Base-by-base conservation (phyloP, 129 eudicot species). In the Artemisia annua region DNA sequence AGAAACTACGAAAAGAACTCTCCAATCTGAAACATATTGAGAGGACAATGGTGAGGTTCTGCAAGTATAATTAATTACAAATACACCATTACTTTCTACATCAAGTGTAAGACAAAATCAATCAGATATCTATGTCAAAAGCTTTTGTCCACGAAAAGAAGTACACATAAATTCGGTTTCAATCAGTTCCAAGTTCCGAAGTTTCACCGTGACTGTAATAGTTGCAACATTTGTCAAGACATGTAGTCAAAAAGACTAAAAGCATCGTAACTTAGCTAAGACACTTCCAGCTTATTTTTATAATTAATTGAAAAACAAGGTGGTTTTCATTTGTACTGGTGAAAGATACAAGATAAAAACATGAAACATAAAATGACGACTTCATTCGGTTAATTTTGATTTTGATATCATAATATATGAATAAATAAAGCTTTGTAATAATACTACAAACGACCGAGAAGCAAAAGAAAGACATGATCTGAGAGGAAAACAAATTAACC, bases 1-100 rank as follows among this genome's bases (percentile, higher is more conserved):
- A 94, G 85, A 84, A 94, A 81, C 98, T 94, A 48, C 97, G 87
- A 63, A 94, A 94, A 65, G 97, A 85, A 78, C 96, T 86, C 76
- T 94, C 97, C 72, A 94, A 71, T 85, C 98, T 94, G 82, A 70
- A 81, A 61, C 60, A 53, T 4, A 54, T 7, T 18, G 52, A 71
- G 14, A 70, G 17, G 53, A 56, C 69, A 43, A 39, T 43, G 17
- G 60, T 58, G 4, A 35, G 70, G 32, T 32, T 68, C 46, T 19
- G 13, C 20, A 59, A 68, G 64, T 20, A 69, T 17, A 67, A 57
- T 0, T 6, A 76, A 12, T 44, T 63, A 56, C 50, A 48, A 56
- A 55, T 6, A 46, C 35, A 75, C 52, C 64, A 61, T 61, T 60
- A 48, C 51, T 60, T 54, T 46, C 46, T 60, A 35, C 11, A 54